These are phyloP conservation scores for Dictyostelium purpureum DNA, from an alignment of 78 protist genomes.

Conservation along the genomic window DNA sequence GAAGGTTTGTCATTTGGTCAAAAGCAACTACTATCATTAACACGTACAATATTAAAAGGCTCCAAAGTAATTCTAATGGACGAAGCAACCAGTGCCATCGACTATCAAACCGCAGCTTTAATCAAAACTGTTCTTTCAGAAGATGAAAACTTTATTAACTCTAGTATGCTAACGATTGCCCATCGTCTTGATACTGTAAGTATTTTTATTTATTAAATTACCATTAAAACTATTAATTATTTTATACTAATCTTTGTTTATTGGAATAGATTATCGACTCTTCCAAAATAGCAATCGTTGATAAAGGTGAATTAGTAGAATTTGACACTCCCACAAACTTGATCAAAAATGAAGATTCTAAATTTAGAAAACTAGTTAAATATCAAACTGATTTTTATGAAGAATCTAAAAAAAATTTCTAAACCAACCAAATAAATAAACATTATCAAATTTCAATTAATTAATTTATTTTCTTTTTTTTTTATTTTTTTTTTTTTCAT, in stretches of 20 bases:
- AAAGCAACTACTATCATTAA: constrained; percentile 96
- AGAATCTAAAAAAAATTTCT: too few species aligned
- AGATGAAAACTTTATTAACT: constrained; percentile 43
- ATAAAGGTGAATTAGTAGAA: constrained; percentile 67
- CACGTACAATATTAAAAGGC: constrained; percentile 92
- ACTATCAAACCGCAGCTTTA: constrained; percentile 85
- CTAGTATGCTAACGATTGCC: constrained; percentile 95
- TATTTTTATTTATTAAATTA: too few species aligned
- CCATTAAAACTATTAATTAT: too few species aligned
- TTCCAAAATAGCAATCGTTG: constrained; percentile 74
- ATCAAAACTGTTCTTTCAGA: constrained; percentile 59
- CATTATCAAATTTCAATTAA: too few species aligned
- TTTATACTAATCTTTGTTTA: too few species aligned
- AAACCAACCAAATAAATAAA: too few species aligned
- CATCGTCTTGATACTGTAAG: constrained; percentile 95
- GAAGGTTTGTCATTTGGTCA: constrained; percentile 91
- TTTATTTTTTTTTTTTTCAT: too few species aligned
- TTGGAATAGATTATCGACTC: constrained; percentile 93
- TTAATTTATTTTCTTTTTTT: too few species aligned
- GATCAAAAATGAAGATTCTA: background rate
- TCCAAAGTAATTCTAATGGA: constrained; percentile 89
- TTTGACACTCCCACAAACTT: constrained; percentile 77
- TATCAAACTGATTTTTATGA: constrained; percentile 24
- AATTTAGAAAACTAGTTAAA: background rate
- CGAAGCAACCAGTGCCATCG: constrained; percentile 97